These are phyloP conservation scores for Ajuga reptans DNA, from an alignment of 305 asterid genomes.

Conservation along the genomic window DNA sequence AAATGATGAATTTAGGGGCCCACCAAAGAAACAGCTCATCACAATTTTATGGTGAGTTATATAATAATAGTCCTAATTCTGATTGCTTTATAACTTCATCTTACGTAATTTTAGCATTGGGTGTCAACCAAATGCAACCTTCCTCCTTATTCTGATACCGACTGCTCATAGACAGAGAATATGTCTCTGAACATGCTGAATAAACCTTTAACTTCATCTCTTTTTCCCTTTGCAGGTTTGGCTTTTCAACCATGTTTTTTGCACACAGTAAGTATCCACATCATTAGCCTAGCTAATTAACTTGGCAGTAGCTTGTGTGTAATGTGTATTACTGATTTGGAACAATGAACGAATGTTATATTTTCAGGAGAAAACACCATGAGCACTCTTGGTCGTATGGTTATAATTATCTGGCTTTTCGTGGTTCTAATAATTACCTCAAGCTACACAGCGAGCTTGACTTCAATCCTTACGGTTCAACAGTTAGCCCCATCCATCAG, in stretches of 20 bases:
- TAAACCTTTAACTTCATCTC: not conserved
- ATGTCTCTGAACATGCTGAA: not conserved
- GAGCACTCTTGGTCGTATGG: constrained; percentile 69
- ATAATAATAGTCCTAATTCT: not conserved
- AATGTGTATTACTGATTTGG: not conserved
- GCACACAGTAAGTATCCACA: constrained; percentile 61
- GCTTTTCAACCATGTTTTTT: constrained; percentile 78
- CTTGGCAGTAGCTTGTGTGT: not conserved
- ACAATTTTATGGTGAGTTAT: constrained; percentile 63
- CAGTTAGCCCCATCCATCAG: constrained; percentile 54
- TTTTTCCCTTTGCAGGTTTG: constrained; percentile 61
- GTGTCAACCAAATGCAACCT: not conserved
- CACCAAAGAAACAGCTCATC: constrained; percentile 56
- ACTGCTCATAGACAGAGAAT: too few species aligned
- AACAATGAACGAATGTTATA: not conserved
- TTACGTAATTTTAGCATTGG: not conserved
- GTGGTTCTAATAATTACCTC: constrained; percentile 67
- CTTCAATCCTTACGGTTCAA: constrained; percentile 69
- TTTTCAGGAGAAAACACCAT: constrained; percentile 67
- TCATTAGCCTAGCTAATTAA: not conserved
- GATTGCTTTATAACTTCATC: not conserved
- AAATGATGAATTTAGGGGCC: constrained; percentile 78
- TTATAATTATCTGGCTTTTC: constrained; percentile 71
- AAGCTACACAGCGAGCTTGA: constrained; percentile 81
- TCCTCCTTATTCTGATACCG: too few species aligned